Percentiles rank a stretch among this genome's conserved stretches.
phyloP scores from a whole-genome alignment of 2,329 filamentous ascomycete genomes.

The Seiridium unicorne region DNA sequence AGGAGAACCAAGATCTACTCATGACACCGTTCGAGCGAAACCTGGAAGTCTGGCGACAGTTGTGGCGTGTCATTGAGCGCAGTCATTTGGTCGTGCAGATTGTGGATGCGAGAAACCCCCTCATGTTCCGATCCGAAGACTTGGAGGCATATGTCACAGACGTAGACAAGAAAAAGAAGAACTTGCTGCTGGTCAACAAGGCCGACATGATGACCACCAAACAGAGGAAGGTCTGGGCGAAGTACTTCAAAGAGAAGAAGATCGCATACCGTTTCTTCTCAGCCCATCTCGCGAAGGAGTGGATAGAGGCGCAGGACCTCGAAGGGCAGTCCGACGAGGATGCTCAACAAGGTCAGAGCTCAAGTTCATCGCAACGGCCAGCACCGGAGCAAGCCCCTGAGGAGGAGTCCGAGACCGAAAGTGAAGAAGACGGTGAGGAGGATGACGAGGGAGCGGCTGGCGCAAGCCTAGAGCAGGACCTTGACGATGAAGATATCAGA shows the following conservation, averaged over 20 bases:
- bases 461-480: constrained; percentile 34
- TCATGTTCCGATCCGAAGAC: constrained; percentile 93
- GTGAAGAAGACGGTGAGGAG: constrained; percentile 14
- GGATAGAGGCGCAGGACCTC: constrained; percentile 69
- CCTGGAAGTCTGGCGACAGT: constrained; percentile 93
- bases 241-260: constrained; percentile 75
- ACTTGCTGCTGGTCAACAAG: constrained; percentile 94
- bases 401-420: constrained; percentile 19
- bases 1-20: constrained; percentile 89
- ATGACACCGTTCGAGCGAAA: constrained; percentile 99
- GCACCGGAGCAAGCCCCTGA: constrained; percentile 20
- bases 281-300: constrained; percentile 84
- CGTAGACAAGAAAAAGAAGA: constrained; percentile 83
- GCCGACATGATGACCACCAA: constrained; percentile 95
- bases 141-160: constrained; percentile 93
- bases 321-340: constrained; percentile 48
- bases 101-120: constrained; percentile 91
- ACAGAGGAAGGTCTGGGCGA: constrained; percentile 82
- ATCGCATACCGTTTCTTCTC: constrained; percentile 98
- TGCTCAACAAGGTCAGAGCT: constrained; percentile 25
- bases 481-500: constrained; percentile 60
- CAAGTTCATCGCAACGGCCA: constrained; percentile 29
- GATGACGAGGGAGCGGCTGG: constrained; percentile 31
- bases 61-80: constrained; percentile 97
- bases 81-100: constrained; percentile 97